Conservation (phyloP, 345 rosid genomes). For the Brassica juncea region DNA sequence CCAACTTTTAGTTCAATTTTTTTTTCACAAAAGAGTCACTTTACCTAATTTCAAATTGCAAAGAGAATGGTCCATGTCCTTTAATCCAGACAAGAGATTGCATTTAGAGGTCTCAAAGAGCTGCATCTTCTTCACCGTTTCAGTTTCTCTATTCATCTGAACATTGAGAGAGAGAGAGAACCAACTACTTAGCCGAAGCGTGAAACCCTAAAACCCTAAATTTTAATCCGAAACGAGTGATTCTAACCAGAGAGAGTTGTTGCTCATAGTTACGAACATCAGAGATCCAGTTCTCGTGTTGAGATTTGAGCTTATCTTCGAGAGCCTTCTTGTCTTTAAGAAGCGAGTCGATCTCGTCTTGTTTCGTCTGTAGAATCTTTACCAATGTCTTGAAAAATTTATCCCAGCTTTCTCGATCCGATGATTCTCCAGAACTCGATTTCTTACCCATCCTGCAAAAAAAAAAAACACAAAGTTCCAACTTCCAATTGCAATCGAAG, state of each 20-base stretch:
- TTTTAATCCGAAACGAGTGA: constrained; percentile 12
- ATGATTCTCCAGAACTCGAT: constrained; percentile 31
- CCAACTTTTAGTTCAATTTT: not conserved
- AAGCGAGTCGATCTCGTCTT: constrained; percentile 64
- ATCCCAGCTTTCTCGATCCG: constrained; percentile 63
- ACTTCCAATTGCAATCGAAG: constrained; percentile 12
- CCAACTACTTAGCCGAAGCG: not conserved
- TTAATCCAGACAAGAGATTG: constrained; percentile 58
- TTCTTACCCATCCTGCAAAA: constrained; percentile 33
- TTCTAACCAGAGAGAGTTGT: constrained; percentile 53
- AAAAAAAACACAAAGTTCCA: not conserved
- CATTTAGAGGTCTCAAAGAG: constrained; percentile 52
- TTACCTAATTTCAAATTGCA: constrained; percentile 55
- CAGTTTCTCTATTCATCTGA: constrained; percentile 50
- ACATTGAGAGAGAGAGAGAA: constrained; percentile 7
- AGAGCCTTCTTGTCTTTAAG: constrained; percentile 59
- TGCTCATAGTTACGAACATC: constrained; percentile 54
- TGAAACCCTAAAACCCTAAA: constrained; percentile 42
- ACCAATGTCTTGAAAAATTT: constrained; percentile 53
- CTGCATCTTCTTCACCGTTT: constrained; percentile 49
- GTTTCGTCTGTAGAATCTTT: constrained; percentile 55
- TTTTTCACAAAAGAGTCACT: not conserved
- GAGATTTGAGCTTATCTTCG: constrained; percentile 53
- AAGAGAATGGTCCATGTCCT: constrained; percentile 55
- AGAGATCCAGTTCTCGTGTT: constrained; percentile 49